These are phyloP conservation scores for Simplicillium aogashimaense DNA, from an alignment of 2,329 filamentous ascomycete genomes.

Conservation along the genomic window DNA sequence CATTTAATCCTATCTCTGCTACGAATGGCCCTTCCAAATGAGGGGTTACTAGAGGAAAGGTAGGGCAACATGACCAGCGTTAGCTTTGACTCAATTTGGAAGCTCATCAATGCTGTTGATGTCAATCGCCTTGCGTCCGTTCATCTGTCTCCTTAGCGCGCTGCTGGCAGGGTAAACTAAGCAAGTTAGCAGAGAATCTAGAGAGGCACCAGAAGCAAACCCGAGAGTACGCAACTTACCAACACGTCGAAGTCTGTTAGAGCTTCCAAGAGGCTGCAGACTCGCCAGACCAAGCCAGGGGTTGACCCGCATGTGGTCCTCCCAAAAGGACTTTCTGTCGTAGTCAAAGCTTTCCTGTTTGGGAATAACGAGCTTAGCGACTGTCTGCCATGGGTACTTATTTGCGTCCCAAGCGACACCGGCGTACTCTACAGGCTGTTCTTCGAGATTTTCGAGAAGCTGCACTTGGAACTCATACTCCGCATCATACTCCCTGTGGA, in stretches of 20 bases:
- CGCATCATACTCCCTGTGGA: constrained; percentile 25
- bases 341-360: constrained; percentile 29
- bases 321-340: constrained; percentile 29
- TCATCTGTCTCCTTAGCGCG: background rate
- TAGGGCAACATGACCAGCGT: too few relatives aligned
- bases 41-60: too few relatives aligned
- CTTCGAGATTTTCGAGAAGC: constrained; percentile 31
- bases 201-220: background rate
- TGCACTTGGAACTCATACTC: constrained; percentile 35
- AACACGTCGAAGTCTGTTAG: constrained; percentile 20
- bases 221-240: constrained; percentile 18
- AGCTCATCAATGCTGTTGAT: background rate
- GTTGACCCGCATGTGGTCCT: constrained; percentile 30
- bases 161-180: background rate
- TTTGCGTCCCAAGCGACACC: constrained; percentile 32
- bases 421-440: constrained; percentile 33
- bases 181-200: background rate
- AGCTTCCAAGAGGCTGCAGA: constrained; percentile 26
- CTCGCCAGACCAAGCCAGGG: constrained; percentile 29
- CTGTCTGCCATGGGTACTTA: constrained; percentile 35
- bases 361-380: constrained; percentile 20
- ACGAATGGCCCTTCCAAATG: too few relatives aligned
- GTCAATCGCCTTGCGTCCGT: background rate
- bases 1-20: too few relatives aligned
- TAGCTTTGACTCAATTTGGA: background rate